A percentile compares a stretch with the other conserved stretches of the same genome.
phyloP scores from a whole-genome alignment of 345 rosid species.

The Durio zibethinus region DNA sequence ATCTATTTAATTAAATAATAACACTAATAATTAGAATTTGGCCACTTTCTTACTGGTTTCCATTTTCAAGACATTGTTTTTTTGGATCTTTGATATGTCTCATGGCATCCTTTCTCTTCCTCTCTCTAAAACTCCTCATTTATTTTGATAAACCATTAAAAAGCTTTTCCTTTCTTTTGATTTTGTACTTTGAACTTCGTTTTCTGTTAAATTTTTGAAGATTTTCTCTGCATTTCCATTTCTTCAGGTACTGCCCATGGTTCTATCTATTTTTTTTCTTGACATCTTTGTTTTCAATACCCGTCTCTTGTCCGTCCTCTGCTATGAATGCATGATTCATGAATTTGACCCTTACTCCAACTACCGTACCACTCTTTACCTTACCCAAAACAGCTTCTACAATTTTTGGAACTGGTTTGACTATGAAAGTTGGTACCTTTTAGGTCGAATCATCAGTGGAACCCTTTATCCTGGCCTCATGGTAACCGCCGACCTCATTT shows the following conservation, averaged over 20 bases:
- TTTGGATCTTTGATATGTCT: neutral
- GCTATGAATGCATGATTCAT: conserved; percentile 40
- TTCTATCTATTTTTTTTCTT: neutral
- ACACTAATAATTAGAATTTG: neutral
- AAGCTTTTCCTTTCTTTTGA: neutral
- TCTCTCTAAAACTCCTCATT: neutral
- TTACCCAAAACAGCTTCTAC: conserved; percentile 86
- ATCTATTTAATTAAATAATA: no score
- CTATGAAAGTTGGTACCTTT: conserved; percentile 96
- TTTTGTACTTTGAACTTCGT: neutral
- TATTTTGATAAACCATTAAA: neutral
- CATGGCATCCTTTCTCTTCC: neutral
- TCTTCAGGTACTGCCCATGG: conserved; percentile 10
- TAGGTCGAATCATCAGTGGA: conserved; percentile 93
- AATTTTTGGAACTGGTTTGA: conserved; percentile 99
- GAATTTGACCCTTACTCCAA: conserved; percentile 98
- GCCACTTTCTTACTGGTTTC: neutral
- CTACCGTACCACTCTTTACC: conserved; percentile 80
- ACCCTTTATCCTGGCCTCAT: conserved; percentile 87
- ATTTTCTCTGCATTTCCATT: conserved; percentile 5
- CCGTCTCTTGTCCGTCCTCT: conserved; percentile 88
- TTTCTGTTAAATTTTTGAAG: neutral
- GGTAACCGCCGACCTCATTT: conserved; percentile 88
- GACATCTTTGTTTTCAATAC: conserved; percentile 69
- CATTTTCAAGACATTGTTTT: neutral